A percentile compares a stretch with the other conserved stretches of the same genome.
Evolutionary conservation across 2,329 filamentous ascomycete genomes (phyloP).

Genomic region (Calonectria montana): DNA sequence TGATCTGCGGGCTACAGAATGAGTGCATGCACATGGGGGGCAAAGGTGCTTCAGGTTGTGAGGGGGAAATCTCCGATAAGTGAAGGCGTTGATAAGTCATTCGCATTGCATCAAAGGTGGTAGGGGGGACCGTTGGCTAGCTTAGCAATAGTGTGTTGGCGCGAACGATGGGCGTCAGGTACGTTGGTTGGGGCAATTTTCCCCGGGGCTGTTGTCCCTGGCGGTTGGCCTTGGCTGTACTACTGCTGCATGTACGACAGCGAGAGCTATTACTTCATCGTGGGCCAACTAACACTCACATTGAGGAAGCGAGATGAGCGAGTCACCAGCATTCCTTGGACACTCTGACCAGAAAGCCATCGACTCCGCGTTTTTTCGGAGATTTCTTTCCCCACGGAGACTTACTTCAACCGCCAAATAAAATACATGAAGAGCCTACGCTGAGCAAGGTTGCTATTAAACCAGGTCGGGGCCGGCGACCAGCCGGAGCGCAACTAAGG

Average conservation of each 20-base stretch:
- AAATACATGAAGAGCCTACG: neutral
- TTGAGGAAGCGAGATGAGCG: neutral
- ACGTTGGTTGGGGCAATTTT: neutral
- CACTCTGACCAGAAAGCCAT: neutral
- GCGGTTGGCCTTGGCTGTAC: neutral
- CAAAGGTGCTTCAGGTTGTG: neutral
- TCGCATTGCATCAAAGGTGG: neutral
- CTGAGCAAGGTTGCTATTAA: neutral
- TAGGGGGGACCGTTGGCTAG: neutral
- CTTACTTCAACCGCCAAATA: neutral
- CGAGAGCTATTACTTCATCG: neutral
- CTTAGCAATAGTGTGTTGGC: slow-evolving; percentile 3
- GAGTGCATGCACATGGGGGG: slow-evolving; percentile 1
- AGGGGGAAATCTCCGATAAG: slow-evolving; percentile 13
- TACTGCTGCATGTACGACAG: neutral
- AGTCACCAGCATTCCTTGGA: neutral
- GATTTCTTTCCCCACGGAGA: slow-evolving; percentile 6
- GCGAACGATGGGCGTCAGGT: neutral
- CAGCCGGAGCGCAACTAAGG: slow-evolving; percentile 4
- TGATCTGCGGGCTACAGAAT: slow-evolving; percentile 14
- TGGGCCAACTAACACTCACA: neutral
- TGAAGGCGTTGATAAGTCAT: slow-evolving; percentile 1
- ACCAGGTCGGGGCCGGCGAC: neutral
- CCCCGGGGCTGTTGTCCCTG: neutral
- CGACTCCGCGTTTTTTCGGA: neutral